phyloP scores from a whole-genome alignment of 176 grass and related monocot species.

The Eremochloa ophiuroides region DNA sequence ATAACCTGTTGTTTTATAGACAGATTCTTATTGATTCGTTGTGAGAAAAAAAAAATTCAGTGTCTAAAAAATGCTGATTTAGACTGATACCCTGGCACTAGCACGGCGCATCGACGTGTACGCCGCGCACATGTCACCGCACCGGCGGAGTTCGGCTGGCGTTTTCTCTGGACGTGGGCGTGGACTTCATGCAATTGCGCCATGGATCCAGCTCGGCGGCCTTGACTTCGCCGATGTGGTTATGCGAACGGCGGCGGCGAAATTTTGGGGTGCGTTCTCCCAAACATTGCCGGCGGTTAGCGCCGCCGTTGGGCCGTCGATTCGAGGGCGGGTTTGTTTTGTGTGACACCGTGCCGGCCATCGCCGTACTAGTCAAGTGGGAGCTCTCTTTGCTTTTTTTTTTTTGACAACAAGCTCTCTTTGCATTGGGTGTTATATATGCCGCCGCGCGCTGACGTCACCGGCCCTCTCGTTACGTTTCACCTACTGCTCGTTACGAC shows the following conservation, averaged over 20 bases:
- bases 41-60: no score
- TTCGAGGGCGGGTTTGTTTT: neutral
- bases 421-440: neutral
- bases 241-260: constrained; percentile 19
- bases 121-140: neutral
- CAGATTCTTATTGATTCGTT: no score
- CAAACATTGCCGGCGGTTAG: no score
- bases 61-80: no score
- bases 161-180: no score
- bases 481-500: no score
- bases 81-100: no score
- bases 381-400: no score
- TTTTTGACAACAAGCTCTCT: no score
- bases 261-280: neutral
- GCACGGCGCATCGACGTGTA: neutral
- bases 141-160: neutral
- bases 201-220: neutral
- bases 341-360: neutral
- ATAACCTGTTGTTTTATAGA: no score
- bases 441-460: no score
- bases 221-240: constrained; percentile 29
- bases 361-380: constrained; percentile 3
- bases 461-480: constrained; percentile 9
- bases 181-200: neutral
- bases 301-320: constrained; percentile 35